These are phyloP conservation scores for Boeremia lycopersici DNA, from an alignment of 2,329 filamentous ascomycete genomes.

Conservation along the genomic window DNA sequence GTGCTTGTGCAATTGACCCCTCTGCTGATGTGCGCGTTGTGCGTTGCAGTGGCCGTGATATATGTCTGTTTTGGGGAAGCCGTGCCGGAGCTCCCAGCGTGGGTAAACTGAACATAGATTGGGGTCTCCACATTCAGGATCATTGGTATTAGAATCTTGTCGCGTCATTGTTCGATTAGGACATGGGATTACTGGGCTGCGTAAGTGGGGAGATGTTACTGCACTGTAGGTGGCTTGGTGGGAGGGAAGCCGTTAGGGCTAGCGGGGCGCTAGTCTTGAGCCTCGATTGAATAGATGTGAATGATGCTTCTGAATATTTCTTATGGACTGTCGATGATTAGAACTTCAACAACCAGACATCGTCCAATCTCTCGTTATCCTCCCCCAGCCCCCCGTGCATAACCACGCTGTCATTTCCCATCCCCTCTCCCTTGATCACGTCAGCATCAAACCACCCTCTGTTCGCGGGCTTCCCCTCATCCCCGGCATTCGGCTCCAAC, in stretches of 20 bases:
- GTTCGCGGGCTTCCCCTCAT: constrained; percentile 45
- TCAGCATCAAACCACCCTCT: constrained; percentile 63
- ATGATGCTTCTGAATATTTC: neutral
- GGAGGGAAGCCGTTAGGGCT: neutral
- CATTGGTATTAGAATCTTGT: neutral
- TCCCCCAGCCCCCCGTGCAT: constrained; percentile 60
- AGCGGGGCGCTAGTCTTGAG: neutral
- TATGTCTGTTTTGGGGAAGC: constrained; percentile 26
- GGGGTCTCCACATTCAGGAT: neutral
- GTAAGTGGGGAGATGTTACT: no score
- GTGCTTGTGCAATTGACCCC: neutral
- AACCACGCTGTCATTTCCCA: constrained; percentile 47
- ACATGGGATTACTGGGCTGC: neutral
- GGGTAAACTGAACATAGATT: constrained; percentile 17
- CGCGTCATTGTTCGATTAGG: neutral
- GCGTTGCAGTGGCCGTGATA: constrained; percentile 16
- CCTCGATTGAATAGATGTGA: neutral
- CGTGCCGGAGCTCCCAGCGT: constrained; percentile 23
- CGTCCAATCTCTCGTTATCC: constrained; percentile 57
- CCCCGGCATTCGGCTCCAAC: constrained; percentile 24
- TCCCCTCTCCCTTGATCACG: constrained; percentile 36
- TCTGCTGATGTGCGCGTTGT: constrained; percentile 11
- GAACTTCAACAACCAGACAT: constrained; percentile 55
- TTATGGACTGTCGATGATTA: neutral
- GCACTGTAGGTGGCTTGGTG: neutral